Evolutionary conservation across 805 yeast species (phyloP).

Genomic region (Candida bentonensis): DNA sequence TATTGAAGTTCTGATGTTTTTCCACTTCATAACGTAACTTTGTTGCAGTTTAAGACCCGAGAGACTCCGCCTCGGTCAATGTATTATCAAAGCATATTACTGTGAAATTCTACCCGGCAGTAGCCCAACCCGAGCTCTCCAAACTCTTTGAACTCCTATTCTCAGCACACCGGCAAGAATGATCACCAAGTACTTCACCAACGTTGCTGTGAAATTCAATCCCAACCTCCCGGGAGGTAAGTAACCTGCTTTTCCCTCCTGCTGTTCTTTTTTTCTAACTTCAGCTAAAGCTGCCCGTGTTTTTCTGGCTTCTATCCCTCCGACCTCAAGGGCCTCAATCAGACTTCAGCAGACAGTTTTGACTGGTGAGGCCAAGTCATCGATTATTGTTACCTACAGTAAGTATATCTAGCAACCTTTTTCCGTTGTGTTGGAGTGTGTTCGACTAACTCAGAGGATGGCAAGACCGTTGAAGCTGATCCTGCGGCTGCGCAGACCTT

Average conservation of each 20-base stretch:
- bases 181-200: constrained; percentile 79
- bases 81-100: no score
- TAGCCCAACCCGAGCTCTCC: no score
- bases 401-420: constrained; percentile 11
- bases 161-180: no score
- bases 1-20: no score
- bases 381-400: constrained; percentile 54
- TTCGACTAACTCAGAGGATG: constrained; percentile 40
- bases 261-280: neutral
- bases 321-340: constrained; percentile 45
- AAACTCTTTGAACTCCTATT: no score
- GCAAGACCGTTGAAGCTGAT: constrained; percentile 48
- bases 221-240: constrained; percentile 55
- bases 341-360: constrained; percentile 48
- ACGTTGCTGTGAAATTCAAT: constrained; percentile 60
- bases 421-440: neutral
- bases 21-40: no score
- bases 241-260: constrained; percentile 11
- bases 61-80: no score
- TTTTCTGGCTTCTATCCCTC: constrained; percentile 65
- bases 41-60: no score
- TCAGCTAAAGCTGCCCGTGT: constrained; percentile 62
- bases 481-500: constrained; percentile 37
- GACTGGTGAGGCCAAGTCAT: constrained; percentile 32
- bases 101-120: no score